phyloP scores from a whole-genome alignment of 371 early-diverging fungal species.

The Mucor racemosus region DNA sequence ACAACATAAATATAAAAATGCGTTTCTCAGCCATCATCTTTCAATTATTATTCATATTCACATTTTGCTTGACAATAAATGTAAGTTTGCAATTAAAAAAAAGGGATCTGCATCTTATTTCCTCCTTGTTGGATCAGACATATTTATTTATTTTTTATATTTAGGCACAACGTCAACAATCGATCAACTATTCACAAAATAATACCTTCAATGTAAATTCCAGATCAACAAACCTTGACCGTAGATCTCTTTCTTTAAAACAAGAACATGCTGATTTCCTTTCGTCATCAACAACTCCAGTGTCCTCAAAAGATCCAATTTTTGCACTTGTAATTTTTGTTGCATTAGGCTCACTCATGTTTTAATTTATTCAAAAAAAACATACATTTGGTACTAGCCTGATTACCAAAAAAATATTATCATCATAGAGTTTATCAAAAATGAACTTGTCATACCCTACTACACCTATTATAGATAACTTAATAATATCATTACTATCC shows the following conservation, averaged over 20 bases:
- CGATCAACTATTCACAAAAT: not conserved
- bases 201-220: not conserved
- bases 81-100: not conserved
- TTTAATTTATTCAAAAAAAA: not conserved
- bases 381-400: not conserved
- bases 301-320: constrained; percentile 3
- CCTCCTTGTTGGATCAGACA: not conserved
- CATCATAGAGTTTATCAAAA: not conserved
- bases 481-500: not conserved
- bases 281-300: not conserved
- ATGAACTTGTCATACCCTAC: constrained; percentile 5
- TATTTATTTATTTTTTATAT: not conserved
- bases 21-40: not conserved
- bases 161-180: not conserved
- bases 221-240: not conserved
- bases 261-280: not conserved
- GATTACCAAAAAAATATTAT: not conserved
- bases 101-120: not conserved
- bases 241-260: not conserved
- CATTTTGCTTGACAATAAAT: not conserved
- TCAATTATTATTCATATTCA: not conserved
- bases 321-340: constrained; percentile 8
- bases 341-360: constrained; percentile 5
- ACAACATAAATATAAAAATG: not conserved
- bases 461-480: not conserved